These are phyloP conservation scores for Amphicarpaea edgeworthii DNA, from an alignment of 306 rosid genomes.

Conservation along the genomic window DNA sequence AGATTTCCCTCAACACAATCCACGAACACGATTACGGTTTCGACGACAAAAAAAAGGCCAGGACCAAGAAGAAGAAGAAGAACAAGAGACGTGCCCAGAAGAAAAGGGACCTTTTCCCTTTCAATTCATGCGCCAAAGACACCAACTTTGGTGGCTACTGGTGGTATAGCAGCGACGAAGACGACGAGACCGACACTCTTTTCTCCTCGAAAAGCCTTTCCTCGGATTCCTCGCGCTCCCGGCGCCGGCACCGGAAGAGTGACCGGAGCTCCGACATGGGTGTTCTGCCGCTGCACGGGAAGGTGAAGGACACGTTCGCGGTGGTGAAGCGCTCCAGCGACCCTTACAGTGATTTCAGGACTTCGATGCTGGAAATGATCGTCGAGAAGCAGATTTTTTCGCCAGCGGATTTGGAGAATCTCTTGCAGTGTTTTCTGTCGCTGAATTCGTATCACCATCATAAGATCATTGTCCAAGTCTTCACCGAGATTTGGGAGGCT, in stretches of 20 bases:
- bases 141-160: constrained; percentile 60
- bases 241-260: constrained; percentile 51
- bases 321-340: constrained; percentile 94
- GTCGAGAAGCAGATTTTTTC: constrained; percentile 89
- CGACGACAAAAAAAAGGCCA: constrained; percentile 33
- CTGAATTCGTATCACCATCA: constrained; percentile 82
- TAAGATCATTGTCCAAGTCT: constrained; percentile 80
- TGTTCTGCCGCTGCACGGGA: constrained; percentile 67
- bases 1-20: constrained; percentile 52
- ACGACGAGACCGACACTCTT: constrained; percentile 79
- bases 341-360: constrained; percentile 90
- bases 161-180: constrained; percentile 86
- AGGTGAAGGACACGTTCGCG: constrained; percentile 85
- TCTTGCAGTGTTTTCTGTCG: constrained; percentile 85
- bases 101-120: constrained; percentile 56
- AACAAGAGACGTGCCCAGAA: constrained; percentile 51
- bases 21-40: constrained; percentile 38
- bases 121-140: constrained; percentile 61
- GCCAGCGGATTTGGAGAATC: constrained; percentile 75
- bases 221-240: constrained; percentile 75
- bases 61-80: constrained; percentile 44
- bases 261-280: constrained; percentile 61
- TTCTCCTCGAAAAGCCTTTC: constrained; percentile 80
- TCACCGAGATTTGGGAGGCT: constrained; percentile 93
- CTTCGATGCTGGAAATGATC: constrained; percentile 96